These are phyloP conservation scores for Phyllosticta citriasiana DNA, from an alignment of 2,329 filamentous ascomycete genomes.

Conservation along the genomic window DNA sequence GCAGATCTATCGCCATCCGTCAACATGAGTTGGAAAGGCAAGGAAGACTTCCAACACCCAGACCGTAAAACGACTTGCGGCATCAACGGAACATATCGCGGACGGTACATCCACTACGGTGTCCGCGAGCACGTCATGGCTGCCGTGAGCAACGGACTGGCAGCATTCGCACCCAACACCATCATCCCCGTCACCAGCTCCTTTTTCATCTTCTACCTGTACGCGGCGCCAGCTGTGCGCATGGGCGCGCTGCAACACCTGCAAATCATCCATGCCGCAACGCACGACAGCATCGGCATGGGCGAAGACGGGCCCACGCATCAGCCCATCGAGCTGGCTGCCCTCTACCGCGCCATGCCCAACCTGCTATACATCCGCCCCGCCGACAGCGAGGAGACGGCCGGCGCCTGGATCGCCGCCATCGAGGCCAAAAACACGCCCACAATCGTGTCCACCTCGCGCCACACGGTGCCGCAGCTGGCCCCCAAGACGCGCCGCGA, in stretches of 20 bases:
- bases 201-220: slow-evolving; percentile 99
- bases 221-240: slow-evolving; percentile 89
- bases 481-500: slow-evolving; percentile 31
- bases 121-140: slow-evolving; percentile 29
- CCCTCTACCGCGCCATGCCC: slow-evolving; percentile 62
- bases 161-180: slow-evolving; percentile 56
- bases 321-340: slow-evolving; percentile 96
- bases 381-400: slow-evolving; percentile 47
- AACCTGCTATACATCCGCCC: slow-evolving; percentile 53
- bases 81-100: slow-evolving; percentile 45
- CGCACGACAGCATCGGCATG: slow-evolving; percentile 97
- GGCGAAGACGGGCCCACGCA: slow-evolving; percentile 98
- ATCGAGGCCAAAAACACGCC: slow-evolving; percentile 34
- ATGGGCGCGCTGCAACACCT: slow-evolving; percentile 85
- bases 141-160: slow-evolving; percentile 43
- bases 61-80: slow-evolving; percentile 31
- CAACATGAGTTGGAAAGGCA: slow-evolving; percentile 44
- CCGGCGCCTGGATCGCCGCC: slow-evolving; percentile 44
- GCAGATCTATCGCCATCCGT: slow-evolving; percentile 45
- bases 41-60: slow-evolving; percentile 41
- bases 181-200: slow-evolving; percentile 90
- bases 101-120: slow-evolving; percentile 40
- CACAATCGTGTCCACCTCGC: slow-evolving; percentile 40
- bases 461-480: slow-evolving; percentile 34
- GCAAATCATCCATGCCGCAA: slow-evolving; percentile 90